Evolutionary conservation across 345 rosid species (phyloP).

Genomic region (Ceriops decandra): DNA sequence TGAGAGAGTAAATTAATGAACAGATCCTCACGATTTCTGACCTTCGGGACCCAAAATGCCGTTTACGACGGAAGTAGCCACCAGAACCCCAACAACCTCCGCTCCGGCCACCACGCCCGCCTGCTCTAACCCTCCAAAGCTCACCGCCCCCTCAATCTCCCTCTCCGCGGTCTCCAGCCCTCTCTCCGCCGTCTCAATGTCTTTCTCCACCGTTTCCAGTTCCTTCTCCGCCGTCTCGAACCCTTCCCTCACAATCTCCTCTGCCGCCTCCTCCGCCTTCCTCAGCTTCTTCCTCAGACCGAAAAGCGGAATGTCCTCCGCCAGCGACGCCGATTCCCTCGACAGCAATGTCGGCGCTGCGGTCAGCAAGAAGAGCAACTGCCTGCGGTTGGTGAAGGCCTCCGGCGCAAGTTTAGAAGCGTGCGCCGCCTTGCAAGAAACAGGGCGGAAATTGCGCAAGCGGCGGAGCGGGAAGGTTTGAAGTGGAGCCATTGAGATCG

Average conservation of each 20-base stretch:
- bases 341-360: constrained; percentile 40
- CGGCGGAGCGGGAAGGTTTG: constrained; percentile 21
- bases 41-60: constrained; percentile 76
- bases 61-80: constrained; percentile 67
- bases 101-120: constrained; percentile 76
- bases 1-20: too few species aligned
- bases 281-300: constrained; percentile 71
- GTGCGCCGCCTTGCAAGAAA: constrained; percentile 27
- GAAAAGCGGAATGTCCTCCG: constrained; percentile 63
- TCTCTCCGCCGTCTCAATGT: constrained; percentile 51
- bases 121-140: constrained; percentile 69
- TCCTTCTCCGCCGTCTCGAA: constrained; percentile 52
- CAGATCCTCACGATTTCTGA: constrained; percentile 26
- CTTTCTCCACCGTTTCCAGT: constrained; percentile 40
- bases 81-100: constrained; percentile 61
- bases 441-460: constrained; percentile 22
- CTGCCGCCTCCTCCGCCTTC: constrained; percentile 73
- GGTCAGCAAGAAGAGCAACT: constrained; percentile 49
- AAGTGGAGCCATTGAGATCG: constrained; percentile 26
- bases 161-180: constrained; percentile 47
- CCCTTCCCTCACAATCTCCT: constrained; percentile 68
- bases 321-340: constrained; percentile 37
- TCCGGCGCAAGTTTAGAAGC: constrained; percentile 24
- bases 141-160: constrained; percentile 41
- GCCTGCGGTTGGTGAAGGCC: constrained; percentile 39